A percentile compares a stretch with the other conserved stretches of the same genome.
Evolutionary conservation across 306 rosid genomes (phyloP).

Genomic region (Datisca glomerata): DNA sequence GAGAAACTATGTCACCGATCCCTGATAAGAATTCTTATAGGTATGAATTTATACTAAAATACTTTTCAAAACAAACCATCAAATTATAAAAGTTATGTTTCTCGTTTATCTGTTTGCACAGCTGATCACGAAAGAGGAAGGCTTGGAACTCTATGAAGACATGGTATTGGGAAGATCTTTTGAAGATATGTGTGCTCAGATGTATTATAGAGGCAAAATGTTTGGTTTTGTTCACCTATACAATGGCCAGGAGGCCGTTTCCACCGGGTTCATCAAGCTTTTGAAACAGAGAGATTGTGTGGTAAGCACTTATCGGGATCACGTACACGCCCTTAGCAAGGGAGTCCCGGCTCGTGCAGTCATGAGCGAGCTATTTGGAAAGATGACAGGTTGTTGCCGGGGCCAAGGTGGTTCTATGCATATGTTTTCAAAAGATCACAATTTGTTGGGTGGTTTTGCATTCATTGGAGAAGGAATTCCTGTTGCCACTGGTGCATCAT

Average conservation of each 20-base stretch:
- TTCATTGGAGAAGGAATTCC: slow-evolving; percentile 99
- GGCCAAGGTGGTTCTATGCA: slow-evolving; percentile 99
- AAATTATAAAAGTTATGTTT: too few relatives aligned
- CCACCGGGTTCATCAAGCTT: slow-evolving; percentile 90
- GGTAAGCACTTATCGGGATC: slow-evolving; percentile 94
- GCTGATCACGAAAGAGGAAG: slow-evolving; percentile 87
- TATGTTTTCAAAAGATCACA: slow-evolving; percentile 92
- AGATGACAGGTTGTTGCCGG: slow-evolving; percentile 90
- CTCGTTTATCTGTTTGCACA: slow-evolving; percentile 15
- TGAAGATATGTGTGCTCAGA: slow-evolving; percentile 98
- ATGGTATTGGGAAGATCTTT: slow-evolving; percentile 83
- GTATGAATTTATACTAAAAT: too few relatives aligned
- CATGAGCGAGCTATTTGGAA: slow-evolving; percentile 97
- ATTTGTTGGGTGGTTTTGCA: slow-evolving; percentile 90
- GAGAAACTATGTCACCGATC: too few relatives aligned
- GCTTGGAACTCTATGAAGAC: slow-evolving; percentile 85
- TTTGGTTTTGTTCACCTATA: slow-evolving; percentile 97
- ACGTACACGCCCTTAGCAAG: slow-evolving; percentile 91
- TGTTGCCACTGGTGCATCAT: slow-evolving; percentile 91
- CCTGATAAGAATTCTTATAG: too few relatives aligned
- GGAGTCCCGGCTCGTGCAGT: slow-evolving; percentile 86
- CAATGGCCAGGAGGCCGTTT: slow-evolving; percentile 98
- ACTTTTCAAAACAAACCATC: too few relatives aligned
- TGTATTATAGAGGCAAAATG: slow-evolving; percentile 96
- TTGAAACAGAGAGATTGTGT: slow-evolving; percentile 62